Base-by-base conservation (phyloP, 2,329 filamentous ascomycete species). In the Chlorencoelia australis region DNA sequence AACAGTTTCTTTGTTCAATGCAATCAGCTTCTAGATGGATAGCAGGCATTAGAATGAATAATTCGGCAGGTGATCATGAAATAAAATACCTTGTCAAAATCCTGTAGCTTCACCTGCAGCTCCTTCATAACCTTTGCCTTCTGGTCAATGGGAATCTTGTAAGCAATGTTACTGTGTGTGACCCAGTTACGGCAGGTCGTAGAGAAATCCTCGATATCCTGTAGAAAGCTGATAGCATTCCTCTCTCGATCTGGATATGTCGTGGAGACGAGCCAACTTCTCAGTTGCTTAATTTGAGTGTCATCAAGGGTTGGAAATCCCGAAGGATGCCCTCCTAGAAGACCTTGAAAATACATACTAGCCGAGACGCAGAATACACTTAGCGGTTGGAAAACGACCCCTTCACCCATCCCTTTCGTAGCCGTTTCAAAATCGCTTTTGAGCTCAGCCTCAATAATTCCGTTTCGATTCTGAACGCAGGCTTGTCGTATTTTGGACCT, bases 281-380 rank as follows among this genome's bases (percentile, higher is more conserved):
- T 10, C 3, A 50, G 33, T 5, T 7, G 7, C 11, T 33, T 24
- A 29, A 50, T 39, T 1, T 39, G 19, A 18, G 46, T 49, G 19
- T 48, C 37, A 17, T 9, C 9, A 3, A 16, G 13, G 2, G 30
- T 41, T 1, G 33, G 40, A 14, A 49, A 48, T 19, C 44, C 46
- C n/a, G 9, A 5, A 5, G 7, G 15, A n/a, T 18, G 33, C 22
- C 16, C n/a, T 3, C 13, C 24, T 10, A 3, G 4, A 2, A 13
- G 2, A 19, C 22, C 10, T 17, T 27, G 6, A 4, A 15, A 4
- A 7, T 37, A 45, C 13, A 29, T 25, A 11, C 21, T 11, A 30
- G 45, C 35, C n/a, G 47, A 41, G 3, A 45, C 43, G 10, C 42
- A 44, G 4, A 47, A 44, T 0, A 50, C 38, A 10, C 35, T 17